Evolutionary conservation across 768 basidiomycete species (phyloP).

Genomic region (Lactarius quietus): DNA sequence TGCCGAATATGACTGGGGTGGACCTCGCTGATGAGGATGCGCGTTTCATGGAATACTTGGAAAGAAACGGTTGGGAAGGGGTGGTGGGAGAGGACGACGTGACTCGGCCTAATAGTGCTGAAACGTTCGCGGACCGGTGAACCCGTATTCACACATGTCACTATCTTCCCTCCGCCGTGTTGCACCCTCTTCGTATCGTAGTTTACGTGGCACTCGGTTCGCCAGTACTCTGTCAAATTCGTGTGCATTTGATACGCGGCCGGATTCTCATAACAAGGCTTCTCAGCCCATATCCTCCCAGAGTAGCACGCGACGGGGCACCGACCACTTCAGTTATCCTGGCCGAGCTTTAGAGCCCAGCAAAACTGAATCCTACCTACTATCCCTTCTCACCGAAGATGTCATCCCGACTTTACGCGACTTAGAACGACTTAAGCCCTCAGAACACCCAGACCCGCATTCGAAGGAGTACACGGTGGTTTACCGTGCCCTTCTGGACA

Average conservation of each 20-base stretch:
- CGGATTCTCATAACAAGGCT: background rate
- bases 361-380: slow-evolving; percentile 53
- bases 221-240: slow-evolving; percentile 2
- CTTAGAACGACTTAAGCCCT: slow-evolving; percentile 54
- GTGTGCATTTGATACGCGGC: background rate
- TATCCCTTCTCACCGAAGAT: slow-evolving; percentile 46
- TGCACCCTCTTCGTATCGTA: background rate
- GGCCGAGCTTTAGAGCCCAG: slow-evolving; percentile 39
- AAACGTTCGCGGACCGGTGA: slow-evolving; percentile 7
- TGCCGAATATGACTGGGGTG: slow-evolving; percentile 62
- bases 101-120: too few relatives aligned
- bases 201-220: background rate
- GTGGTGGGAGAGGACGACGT: slow-evolving; percentile 57
- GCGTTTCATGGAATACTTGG: slow-evolving; percentile 56
- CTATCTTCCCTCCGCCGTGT: slow-evolving; percentile 19
- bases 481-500: slow-evolving; percentile 52
- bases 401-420: slow-evolving; percentile 54
- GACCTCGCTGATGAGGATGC: slow-evolving; percentile 66
- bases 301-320: background rate
- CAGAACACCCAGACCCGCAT: slow-evolving; percentile 37
- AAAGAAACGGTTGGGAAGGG: slow-evolving; percentile 63
- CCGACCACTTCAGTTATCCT: background rate
- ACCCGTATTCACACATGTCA: background rate
- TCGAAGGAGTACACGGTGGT: slow-evolving; percentile 47
- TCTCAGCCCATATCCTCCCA: background rate